These are phyloP conservation scores for California macrophylla DNA, from an alignment of 441 rosid species.

Conservation along the genomic window DNA sequence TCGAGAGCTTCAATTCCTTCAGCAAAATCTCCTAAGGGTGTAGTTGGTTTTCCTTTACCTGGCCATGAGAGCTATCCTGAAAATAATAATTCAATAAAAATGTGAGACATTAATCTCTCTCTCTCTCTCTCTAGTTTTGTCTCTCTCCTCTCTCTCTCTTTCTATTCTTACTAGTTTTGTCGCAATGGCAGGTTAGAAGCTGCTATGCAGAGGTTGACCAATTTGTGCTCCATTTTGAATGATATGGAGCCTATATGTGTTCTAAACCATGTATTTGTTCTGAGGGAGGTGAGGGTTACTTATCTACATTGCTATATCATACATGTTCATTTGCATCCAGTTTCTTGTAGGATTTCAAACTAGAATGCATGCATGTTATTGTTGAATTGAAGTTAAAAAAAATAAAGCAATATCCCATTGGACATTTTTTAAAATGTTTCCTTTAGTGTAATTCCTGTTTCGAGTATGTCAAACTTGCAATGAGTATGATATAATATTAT, in stretches of 20 bases:
- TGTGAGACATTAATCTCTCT: conserved; percentile 37
- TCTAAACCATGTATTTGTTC: conserved; percentile 89
- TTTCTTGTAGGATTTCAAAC: background rate
- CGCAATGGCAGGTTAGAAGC: conserved; percentile 86
- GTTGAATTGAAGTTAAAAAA: background rate
- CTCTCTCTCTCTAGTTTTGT: conserved; percentile 14
- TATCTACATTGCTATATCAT: background rate
- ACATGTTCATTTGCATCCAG: background rate
- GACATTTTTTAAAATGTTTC: background rate
- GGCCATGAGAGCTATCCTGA: conserved; percentile 98
- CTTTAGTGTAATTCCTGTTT: background rate
- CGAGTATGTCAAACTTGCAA: background rate
- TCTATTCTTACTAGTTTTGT: conserved; percentile 14
- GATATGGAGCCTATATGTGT: conserved; percentile 99
- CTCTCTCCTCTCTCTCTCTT: conserved; percentile 9
- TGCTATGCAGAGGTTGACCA: conserved; percentile 98
- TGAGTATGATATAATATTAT: background rate
- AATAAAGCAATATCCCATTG: background rate
- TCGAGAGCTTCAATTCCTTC: conserved; percentile 57
- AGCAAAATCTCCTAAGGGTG: conserved; percentile 69
- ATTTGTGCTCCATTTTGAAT: conserved; percentile 83
- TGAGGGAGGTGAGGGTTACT: conserved; percentile 73
- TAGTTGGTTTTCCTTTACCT: conserved; percentile 66
- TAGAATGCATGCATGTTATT: background rate
- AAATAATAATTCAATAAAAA: conserved; percentile 77